Evolutionary conservation across 2,329 filamentous ascomycete species (phyloP).

Genomic region (Penicillium sp.): DNA sequence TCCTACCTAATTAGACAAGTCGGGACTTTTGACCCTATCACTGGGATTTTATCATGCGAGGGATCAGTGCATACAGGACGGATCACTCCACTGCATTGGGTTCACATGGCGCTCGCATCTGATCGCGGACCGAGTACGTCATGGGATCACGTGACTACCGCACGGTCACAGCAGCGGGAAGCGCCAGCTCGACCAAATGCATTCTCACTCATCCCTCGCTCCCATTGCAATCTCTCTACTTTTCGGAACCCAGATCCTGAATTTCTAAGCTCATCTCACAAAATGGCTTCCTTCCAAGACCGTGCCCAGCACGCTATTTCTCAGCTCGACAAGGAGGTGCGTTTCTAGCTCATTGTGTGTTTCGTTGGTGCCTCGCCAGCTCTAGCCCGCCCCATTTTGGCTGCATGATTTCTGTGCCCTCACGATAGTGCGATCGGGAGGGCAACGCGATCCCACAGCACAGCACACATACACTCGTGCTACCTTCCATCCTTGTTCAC

Average conservation of each 20-base stretch:
- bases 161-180: conserved; percentile 16
- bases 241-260: neutral
- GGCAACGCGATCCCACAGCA: neutral
- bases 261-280: conserved; percentile 2
- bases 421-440: conserved; percentile 2
- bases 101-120: conserved; percentile 9
- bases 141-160: conserved; percentile 23
- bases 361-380: conserved; percentile 21
- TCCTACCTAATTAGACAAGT: neutral
- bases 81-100: neutral
- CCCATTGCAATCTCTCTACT: conserved; percentile 11
- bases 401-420: conserved; percentile 5
- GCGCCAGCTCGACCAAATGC: conserved; percentile 25
- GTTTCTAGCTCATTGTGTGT: conserved; percentile 30
- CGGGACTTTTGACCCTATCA: neutral
- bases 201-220: conserved; percentile 28
- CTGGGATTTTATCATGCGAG: neutral
- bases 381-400: conserved; percentile 15
- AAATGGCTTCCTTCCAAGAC: conserved; percentile 57
- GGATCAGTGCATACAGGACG: neutral
- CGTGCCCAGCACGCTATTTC: conserved; percentile 64
- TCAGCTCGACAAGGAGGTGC: conserved; percentile 69
- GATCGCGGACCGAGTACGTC: conserved; percentile 17
- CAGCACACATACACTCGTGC: neutral
- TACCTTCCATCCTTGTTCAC: neutral